Evolutionary conservation across 2,329 filamentous ascomycete species (phyloP), one percentile per base, ranked within the genome.

Genomic region (Aphanocladium album): DNA sequence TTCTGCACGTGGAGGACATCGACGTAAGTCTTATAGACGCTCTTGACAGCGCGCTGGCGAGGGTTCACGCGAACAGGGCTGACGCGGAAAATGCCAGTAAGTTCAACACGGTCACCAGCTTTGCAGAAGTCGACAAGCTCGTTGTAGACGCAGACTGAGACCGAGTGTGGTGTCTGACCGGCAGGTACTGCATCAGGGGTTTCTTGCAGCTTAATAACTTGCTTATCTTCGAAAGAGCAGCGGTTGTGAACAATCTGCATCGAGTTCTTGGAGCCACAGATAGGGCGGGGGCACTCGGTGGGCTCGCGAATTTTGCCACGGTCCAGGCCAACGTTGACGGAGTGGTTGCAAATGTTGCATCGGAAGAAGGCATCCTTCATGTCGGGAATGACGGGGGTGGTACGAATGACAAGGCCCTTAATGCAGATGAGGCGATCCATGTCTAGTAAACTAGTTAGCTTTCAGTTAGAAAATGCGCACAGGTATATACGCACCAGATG

Each of bases 341-440:
- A 93, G 75, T 97, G 91, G 69, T 92, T 91, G 76, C 95, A 99
- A 27, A 93, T 86, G 62, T 91, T 90, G 77, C 95, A 99, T 64
- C 91, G 89, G 84, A 99, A 99, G 77, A 96, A 97, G 0, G 95
- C 95, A 72, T 96, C 91, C 77, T 96, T 97, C 96, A 99, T 99
- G 69, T 99, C 95, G 0, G 95, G 95, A 65, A 99, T 98, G 65
- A 99, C 90, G 0, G 95, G 92, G 0, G 95, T 98, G 3, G 95
- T 90, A 64, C 95, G 88, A 69, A 99, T 99, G 63, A 99, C 95
- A 17, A 99, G 82, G 50, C 95, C 95, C 76, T 98, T 99, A 75
- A 99, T 88, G 66, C 89, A 91, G 66, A 99, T 89, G 65, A 99
- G 84, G 71, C 96, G 96, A 76, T 99, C 96, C 85, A 98, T 96